These are phyloP conservation scores for Kwoniella newhampshirensis DNA, from an alignment of 768 basidiomycete species.

Conservation along the genomic window DNA sequence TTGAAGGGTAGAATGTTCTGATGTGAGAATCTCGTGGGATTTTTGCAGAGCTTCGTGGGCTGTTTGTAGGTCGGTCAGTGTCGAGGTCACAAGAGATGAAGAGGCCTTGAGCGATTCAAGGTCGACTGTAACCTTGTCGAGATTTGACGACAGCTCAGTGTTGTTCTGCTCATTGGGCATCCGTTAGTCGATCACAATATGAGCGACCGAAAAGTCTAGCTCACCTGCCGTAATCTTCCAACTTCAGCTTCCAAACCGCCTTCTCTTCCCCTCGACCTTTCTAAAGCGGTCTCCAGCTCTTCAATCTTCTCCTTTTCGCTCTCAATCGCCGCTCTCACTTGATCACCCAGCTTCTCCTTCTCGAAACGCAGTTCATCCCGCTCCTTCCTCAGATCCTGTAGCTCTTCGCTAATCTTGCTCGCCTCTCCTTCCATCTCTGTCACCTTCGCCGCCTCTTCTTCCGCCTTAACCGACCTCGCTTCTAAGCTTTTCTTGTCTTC, in stretches of 20 bases:
- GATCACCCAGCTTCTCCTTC: conserved; percentile 14
- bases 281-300: conserved; percentile 24
- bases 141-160: conserved; percentile 18
- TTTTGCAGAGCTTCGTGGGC: conserved; percentile 12
- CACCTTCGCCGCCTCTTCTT: conserved; percentile 4
- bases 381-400: conserved; percentile 14
- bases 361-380: conserved; percentile 14
- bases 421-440: conserved; percentile 10
- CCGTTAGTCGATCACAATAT: background rate
- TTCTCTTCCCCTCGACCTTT: conserved; percentile 27
- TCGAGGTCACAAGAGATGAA: conserved; percentile 2
- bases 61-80: conserved; percentile 13
- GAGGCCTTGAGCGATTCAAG: conserved; percentile 7
- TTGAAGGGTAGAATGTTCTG: conserved; percentile 17
- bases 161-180: conserved; percentile 27
- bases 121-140: conserved; percentile 11
- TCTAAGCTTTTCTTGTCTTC: conserved; percentile 30
- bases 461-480: conserved; percentile 8
- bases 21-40: conserved; percentile 10
- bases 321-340: conserved; percentile 14
- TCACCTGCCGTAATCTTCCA: conserved; percentile 42
- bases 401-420: conserved; percentile 6
- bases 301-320: conserved; percentile 18
- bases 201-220: background rate
- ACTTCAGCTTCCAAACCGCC: conserved; percentile 46